Evolutionary conservation across 1,139 yeast species (phyloP), one percentile per base, ranked within the genome.

Genomic region (Schwanniomyces etchellsii): DNA sequence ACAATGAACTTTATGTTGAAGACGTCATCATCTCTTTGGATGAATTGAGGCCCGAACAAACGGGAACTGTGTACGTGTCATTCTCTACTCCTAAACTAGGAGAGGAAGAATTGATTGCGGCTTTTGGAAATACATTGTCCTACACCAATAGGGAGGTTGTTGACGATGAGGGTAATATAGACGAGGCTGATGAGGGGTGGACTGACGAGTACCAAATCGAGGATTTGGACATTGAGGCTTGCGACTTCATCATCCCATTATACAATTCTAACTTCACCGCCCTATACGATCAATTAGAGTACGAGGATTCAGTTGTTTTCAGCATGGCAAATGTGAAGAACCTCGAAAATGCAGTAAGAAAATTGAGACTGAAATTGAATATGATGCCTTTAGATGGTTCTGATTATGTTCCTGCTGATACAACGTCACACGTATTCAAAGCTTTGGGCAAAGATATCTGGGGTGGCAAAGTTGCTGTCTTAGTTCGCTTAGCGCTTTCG

Each of bases 181-280:
- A 74, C 37, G 70, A 68, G 20, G 73, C 67, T 33, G 95, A 85
- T 34, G 94, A 83, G 47, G 96, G 96, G 3, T 86, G 81, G 73
- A 81, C 84, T 37, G 98, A 91, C 55, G 96, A 88, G 57, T 91
- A 89, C 59, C 93, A 82, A 52, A 74, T 91, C 42, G 96, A 89
- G 54, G 82, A 82, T 39, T 66, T 89, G 51, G 80, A 76, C 37
- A 53, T 91, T 33, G 64, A 63, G 24, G 82, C 93, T 10, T 95
- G 96, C 28, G 96, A 88, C 55, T 91, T 80, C 57, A 69, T 88
- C 34, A 59, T 63, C 33, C 95, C 96, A 32, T 69, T 86, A 20
- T 88, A 77, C 54, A 75, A 82, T 40, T 85, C 93, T 33, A 77
- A 79, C 59, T 89, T 89, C 53, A 74, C 82, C 5, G 66, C 74